Conservation (phyloP, 2,329 filamentous ascomycete genomes). For the Aspergillus flavus region DNA sequence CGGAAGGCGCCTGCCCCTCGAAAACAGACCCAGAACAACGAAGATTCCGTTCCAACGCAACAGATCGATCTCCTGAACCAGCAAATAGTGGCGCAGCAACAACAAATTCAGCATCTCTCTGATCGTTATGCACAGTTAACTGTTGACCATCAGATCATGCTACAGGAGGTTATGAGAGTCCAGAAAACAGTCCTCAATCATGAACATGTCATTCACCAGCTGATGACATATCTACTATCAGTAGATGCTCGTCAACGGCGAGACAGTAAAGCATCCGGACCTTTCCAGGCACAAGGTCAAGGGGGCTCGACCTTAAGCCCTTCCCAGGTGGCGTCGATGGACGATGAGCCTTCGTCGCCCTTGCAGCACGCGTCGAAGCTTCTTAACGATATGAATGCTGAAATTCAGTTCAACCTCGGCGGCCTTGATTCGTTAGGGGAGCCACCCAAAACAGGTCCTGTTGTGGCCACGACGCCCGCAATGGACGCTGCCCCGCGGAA, state of each 20-base stretch:
- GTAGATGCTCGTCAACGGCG: conserved; percentile 66
- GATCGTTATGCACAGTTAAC: conserved; percentile 80
- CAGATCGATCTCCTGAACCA: conserved; percentile 88
- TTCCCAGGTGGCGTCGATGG: conserved; percentile 50
- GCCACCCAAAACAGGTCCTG: conserved; percentile 57
- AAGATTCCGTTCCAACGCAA: conserved; percentile 77
- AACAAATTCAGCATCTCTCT: conserved; percentile 85
- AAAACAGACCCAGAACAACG: conserved; percentile 68
- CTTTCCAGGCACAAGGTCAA: conserved; percentile 47
- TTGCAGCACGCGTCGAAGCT: conserved; percentile 69
- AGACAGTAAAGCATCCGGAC: conserved; percentile 55
- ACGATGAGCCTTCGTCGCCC: conserved; percentile 68
- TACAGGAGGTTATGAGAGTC: conserved; percentile 65
- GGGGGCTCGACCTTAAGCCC: conserved; percentile 46
- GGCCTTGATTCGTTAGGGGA: conserved; percentile 68
- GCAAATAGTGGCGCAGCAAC: conserved; percentile 84
- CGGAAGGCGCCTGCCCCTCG: conserved; percentile 90
- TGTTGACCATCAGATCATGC: conserved; percentile 65
- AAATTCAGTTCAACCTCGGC: conserved; percentile 65
- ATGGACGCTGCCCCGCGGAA: conserved; percentile 54
- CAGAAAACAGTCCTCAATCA: conserved; percentile 74
- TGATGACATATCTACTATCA: conserved; percentile 68
- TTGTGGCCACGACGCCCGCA: conserved; percentile 60
- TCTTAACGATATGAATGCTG: conserved; percentile 65
- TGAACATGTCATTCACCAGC: conserved; percentile 70